These are phyloP conservation scores for Salix viminalis DNA, from an alignment of 345 rosid species.

Conservation along the genomic window DNA sequence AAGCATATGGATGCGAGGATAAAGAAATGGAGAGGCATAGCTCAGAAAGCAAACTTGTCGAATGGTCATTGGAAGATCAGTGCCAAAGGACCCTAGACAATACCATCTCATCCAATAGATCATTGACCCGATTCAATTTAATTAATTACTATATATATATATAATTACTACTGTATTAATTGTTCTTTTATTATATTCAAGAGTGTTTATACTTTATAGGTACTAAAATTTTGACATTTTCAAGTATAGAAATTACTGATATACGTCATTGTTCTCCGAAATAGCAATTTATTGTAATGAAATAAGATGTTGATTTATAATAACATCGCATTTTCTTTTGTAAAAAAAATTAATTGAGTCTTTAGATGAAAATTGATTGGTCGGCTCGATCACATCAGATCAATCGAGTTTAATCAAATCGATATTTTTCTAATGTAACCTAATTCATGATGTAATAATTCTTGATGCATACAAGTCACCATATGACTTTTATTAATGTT, in stretches of 20 bases:
- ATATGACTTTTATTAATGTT: too few relatives aligned
- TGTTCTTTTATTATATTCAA: neutral
- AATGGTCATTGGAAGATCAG: conserved; percentile 65
- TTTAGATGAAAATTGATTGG: too few relatives aligned
- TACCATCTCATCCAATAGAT: conserved; percentile 1
- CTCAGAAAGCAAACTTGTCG: conserved; percentile 32
- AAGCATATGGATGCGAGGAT: conserved; percentile 37
- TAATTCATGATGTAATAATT: too few relatives aligned
- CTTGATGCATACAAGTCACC: too few relatives aligned
- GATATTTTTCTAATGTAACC: too few relatives aligned
- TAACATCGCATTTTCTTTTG: too few relatives aligned
- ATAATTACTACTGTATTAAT: neutral
- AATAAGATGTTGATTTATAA: too few relatives aligned
- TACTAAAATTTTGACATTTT: neutral
- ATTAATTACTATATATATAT: neutral
- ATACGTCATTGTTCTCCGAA: too few relatives aligned
- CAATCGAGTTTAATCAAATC: too few relatives aligned
- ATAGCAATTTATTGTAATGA: too few relatives aligned
- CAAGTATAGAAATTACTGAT: neutral
- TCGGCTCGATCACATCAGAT: too few relatives aligned
- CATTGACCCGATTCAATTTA: neutral
- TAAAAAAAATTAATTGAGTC: too few relatives aligned
- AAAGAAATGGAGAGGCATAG: conserved; percentile 53
- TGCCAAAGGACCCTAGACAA: conserved; percentile 58
- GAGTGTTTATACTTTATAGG: neutral